These are phyloP conservation scores for Smittium culicis DNA, from an alignment of 371 early-diverging fungal genomes.

Conservation along the genomic window DNA sequence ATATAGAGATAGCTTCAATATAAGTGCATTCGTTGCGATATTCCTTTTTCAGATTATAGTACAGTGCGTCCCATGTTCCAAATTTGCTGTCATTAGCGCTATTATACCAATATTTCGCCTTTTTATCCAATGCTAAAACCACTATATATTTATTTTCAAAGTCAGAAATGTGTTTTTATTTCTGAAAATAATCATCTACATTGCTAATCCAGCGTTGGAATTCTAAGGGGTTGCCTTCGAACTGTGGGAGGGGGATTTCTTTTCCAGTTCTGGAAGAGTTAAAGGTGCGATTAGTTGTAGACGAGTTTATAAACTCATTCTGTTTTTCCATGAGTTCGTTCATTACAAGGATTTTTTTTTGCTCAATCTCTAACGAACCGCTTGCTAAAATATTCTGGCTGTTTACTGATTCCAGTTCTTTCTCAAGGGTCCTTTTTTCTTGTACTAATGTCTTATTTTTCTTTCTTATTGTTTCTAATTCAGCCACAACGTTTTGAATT, in stretches of 20 bases:
- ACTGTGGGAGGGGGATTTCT: neutral
- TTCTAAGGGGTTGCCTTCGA: neutral
- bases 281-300: neutral
- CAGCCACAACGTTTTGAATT: neutral
- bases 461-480: neutral
- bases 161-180: neutral
- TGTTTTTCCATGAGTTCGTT: neutral
- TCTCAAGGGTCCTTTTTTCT: neutral
- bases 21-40: neutral
- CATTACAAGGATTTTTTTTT: neutral
- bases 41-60: neutral
- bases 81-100: neutral
- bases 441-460: too few species aligned
- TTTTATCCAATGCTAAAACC: neutral
- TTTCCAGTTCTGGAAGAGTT: neutral
- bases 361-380: neutral
- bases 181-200: neutral
- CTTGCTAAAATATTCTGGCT: neutral
- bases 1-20: neutral
- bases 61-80: neutral
- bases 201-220: neutral
- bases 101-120: neutral
- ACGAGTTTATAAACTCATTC: neutral
- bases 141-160: neutral
- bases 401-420: neutral